Evolutionary conservation across 345 rosid species (phyloP).

Genomic region (Cardamine occulta): DNA sequence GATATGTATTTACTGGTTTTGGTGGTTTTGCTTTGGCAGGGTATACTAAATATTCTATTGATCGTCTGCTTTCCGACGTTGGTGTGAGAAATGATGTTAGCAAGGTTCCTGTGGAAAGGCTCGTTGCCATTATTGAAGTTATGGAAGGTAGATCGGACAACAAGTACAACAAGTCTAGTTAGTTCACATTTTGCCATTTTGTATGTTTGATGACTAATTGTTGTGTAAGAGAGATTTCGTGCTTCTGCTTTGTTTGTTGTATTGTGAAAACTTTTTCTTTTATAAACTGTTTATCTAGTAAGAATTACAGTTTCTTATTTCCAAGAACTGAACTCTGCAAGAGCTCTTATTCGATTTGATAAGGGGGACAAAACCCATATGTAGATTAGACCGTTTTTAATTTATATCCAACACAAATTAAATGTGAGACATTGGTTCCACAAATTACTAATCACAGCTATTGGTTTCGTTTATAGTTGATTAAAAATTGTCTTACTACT

Average conservation of each 20-base stretch:
- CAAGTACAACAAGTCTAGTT: not conserved
- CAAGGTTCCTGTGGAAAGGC: not conserved
- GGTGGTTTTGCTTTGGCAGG: not conserved
- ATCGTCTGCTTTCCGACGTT: not conserved
- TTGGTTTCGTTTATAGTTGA: not conserved
- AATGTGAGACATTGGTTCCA: not conserved
- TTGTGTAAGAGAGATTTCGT: not conserved
- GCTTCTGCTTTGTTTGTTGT: constrained; percentile 17
- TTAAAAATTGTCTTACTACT: not conserved
- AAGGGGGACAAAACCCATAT: too few species aligned
- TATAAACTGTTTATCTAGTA: not conserved
- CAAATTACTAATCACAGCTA: not conserved
- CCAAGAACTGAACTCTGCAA: not conserved
- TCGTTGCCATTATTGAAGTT: not conserved
- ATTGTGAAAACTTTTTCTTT: not conserved
- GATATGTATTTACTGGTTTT: not conserved
- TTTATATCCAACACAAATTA: not conserved
- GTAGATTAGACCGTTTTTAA: too few species aligned
- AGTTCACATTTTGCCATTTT: not conserved
- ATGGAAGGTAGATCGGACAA: constrained; percentile 9
- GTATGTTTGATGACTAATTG: not conserved
- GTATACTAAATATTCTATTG: not conserved
- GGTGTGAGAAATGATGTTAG: not conserved
- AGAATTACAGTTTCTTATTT: not conserved
- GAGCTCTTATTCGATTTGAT: too few species aligned